Base-by-base conservation (phyloP, 1,139 yeast species). In the Saccharomyces pastorianus region DNA sequence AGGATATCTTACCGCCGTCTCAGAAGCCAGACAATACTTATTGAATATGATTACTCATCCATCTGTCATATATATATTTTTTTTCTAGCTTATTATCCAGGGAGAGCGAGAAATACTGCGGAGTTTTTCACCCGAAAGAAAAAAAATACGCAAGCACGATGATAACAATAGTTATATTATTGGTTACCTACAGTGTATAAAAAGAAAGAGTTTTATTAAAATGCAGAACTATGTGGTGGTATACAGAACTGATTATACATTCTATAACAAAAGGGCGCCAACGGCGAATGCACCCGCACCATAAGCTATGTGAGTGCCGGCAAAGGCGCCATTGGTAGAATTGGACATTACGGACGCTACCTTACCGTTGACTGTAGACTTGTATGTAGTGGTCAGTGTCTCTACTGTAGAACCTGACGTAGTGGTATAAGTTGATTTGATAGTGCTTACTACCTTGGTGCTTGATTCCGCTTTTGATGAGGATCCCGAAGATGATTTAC, bases 241-340 rank as follows among this genome's bases (percentile, higher is more conserved):
- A 38, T 38, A 23, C 20, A 38, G 26, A 38, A 20, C 20, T 38
- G 20, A 3, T 17, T 38, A 38, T 17, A 9, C 20, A n/a, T 9
- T 14, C 44, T 38, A 38, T 38, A 38, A 20, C 11, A 38, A 20
- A n/a, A 38, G 23, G 11, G 44, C 44, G 2, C 44, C 44, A 11
- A 38, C 55, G 14, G 53, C 57, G 46, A 51, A 55, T 25, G 50
- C 48, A 46, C 52, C 56, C 17, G 52, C 47, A 48, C 53, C 53
- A 25, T 38, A 31, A 17, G 34, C 51, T 14, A 38, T 34, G 27
- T 47, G 51, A 20, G 46, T 47, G 29, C 48, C 38, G 13, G 31
- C 51, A 9, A 38, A 48, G 6, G 54, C 61, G 42, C 52, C 61
- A 41, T 59, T 58, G 6, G 59, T 54, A 17, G 57, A 46, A 34